Evolutionary conservation across 169 alveolate genomes (phyloP), one percentile per base, ranked within the genome.

Genomic region (Plasmodium coatneyi): DNA sequence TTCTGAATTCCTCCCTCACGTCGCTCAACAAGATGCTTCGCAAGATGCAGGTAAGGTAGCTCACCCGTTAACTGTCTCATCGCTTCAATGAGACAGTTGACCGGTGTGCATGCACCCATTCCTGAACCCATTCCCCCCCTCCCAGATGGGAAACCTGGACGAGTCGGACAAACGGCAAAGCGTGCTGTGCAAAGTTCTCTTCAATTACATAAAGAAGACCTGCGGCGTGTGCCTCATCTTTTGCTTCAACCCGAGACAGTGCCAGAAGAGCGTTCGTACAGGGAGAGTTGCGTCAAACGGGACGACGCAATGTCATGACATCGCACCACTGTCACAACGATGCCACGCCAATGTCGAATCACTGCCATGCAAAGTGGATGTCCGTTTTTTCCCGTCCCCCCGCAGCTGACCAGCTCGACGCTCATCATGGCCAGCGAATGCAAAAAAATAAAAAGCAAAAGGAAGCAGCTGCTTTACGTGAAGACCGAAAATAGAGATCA

Each of bases 121-220:
- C 22, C 12, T 3, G 3, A 32, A 32, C 28, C 72, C 22, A n/a
- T n/a, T 25, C 6, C 25, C 86, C 34, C 12, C 60, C 43, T 80
- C 19, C n/a, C 19, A 87, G 93, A 87, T 87, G 93, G 93, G 93
- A 0, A 87, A 76, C 14, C 22, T 87, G 14, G 93, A 87, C 34
- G 93, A 87, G n/a, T 87, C 93, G 30, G 93, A 87, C 54, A 87
- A 87, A 78, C 12, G 93, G 16, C 93, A 87, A 49, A 87, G 93
- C 39, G 93, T 87, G n/a, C 22, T 87, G 19, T 87, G 93, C 52
- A 87, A 87, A 52, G 93, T 87, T 12, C 81, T 87, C 3, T 87
- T 87, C 39, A 87, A 87, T 28, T 87, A 87, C 28, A 87, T 87
- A 10, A 83, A 78, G 80, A 87, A 87, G 32, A 87, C 93, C 10